A percentile compares a stretch with the other conserved stretches of the same genome.
phyloP scores from a whole-genome alignment of 148 eudicot species.

The Persicaria maculosa region DNA sequence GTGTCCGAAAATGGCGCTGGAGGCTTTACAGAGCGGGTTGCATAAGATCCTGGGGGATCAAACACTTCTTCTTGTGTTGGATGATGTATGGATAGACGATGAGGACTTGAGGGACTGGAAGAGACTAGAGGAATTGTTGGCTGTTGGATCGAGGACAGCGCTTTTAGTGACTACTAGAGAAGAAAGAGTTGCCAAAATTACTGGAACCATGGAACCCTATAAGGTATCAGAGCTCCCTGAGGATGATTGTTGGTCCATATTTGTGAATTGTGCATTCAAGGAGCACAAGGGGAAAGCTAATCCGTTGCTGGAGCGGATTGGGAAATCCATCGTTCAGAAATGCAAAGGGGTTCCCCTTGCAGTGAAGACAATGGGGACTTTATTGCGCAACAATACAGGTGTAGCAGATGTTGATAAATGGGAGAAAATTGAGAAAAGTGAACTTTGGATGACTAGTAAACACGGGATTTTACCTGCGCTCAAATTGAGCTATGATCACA shows the following conservation, averaged over 20 bases:
- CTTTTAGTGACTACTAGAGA: constrained; percentile 26
- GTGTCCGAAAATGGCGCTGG: background rate
- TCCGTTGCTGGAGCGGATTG: constrained; percentile 13
- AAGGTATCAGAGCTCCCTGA: constrained; percentile 8
- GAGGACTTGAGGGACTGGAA: background rate
- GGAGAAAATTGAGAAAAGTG: constrained; percentile 16
- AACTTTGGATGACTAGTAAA: constrained; percentile 1
- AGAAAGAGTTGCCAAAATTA: constrained; percentile 14
- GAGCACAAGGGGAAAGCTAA: background rate
- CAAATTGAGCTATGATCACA: constrained; percentile 17
- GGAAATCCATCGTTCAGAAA: constrained; percentile 19
- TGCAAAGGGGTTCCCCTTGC: constrained; percentile 39
- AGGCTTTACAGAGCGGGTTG: background rate
- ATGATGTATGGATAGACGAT: constrained; percentile 27
- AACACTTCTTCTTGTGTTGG: constrained; percentile 22
- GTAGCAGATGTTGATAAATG: constrained; percentile 20
- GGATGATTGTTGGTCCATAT: constrained; percentile 19
- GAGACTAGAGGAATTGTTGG: constrained; percentile 10
- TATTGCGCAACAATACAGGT: constrained; percentile 8
- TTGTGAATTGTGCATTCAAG: constrained; percentile 19
- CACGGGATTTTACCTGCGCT: constrained; percentile 10
- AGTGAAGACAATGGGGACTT: constrained; percentile 24
- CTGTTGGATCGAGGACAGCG: constrained; percentile 9
- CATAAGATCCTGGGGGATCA: background rate
- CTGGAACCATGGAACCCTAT: background rate